These are phyloP conservation scores for Pythium chondricola DNA, from an alignment of 352 stramenopile species.

Conservation along the genomic window DNA sequence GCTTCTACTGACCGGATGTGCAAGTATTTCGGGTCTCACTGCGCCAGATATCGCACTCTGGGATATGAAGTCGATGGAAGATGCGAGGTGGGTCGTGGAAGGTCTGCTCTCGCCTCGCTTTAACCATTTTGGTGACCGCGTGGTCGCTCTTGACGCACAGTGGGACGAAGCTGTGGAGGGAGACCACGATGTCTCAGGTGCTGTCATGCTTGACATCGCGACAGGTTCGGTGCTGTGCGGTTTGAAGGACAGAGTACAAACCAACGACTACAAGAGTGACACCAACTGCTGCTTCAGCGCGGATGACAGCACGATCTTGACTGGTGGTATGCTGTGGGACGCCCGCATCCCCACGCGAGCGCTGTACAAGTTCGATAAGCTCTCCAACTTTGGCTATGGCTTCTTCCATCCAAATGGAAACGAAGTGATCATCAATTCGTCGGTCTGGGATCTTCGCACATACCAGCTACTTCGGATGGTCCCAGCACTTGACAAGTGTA, in stretches of 20 bases:
- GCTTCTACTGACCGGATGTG: constrained; percentile 47
- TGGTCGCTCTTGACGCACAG: constrained; percentile 61
- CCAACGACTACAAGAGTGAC: constrained; percentile 67
- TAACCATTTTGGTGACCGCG: constrained; percentile 68
- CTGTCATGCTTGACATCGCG: constrained; percentile 62
- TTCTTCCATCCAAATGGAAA: constrained; percentile 86
- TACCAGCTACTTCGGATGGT: constrained; percentile 81
- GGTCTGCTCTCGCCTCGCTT: constrained; percentile 57
- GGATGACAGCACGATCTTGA: constrained; percentile 67
- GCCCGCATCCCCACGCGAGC: constrained; percentile 55
- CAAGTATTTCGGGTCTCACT: constrained; percentile 42
- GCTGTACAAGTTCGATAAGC: constrained; percentile 87
- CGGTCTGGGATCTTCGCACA: constrained; percentile 86
- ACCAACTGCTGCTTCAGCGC: constrained; percentile 78
- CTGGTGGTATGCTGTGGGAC: constrained; percentile 81
- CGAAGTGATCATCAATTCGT: constrained; percentile 86
- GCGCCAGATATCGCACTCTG: constrained; percentile 63
- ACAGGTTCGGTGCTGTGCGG: constrained; percentile 56
- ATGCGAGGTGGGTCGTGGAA: constrained; percentile 59
- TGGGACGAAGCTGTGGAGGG: constrained; percentile 26
- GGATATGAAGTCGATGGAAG: constrained; percentile 59
- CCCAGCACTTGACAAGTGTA: constrained; percentile 81
- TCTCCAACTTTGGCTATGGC: constrained; percentile 78
- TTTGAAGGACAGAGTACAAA: constrained; percentile 53
- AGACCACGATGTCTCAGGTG: constrained; percentile 30